These are phyloP conservation scores for Thelonectria blattea DNA, from an alignment of 2,329 filamentous ascomycete genomes.

Conservation along the genomic window DNA sequence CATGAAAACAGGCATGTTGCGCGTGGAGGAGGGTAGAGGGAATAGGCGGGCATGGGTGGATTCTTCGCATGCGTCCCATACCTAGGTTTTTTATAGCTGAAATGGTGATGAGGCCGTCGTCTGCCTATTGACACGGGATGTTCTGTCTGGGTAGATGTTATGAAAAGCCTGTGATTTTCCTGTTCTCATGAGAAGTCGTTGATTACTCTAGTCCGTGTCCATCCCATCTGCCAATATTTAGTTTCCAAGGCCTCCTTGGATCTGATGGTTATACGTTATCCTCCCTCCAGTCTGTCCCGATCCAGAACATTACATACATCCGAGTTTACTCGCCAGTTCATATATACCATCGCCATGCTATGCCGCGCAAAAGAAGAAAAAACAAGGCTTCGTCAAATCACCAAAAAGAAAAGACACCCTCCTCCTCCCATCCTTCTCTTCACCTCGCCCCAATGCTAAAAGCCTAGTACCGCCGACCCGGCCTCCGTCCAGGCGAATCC, in stretches of 20 bases:
- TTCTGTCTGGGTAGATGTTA: background rate
- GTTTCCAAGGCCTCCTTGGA: background rate
- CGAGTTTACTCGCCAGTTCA: background rate
- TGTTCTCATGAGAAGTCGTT: background rate
- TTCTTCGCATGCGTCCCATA: background rate
- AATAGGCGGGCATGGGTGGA: background rate
- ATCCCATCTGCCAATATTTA: background rate
- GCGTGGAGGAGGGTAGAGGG: conserved; percentile 6
- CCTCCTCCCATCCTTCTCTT: too few species aligned
- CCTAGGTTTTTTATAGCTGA: conserved; percentile 16
- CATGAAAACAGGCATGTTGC: conserved; percentile 31
- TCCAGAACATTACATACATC: background rate
- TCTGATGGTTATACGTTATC: background rate
- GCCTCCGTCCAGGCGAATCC: conserved; percentile 32
- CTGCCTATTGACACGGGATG: conserved; percentile 21
- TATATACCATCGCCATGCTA: background rate
- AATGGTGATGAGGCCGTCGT: conserved; percentile 16
- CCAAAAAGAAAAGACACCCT: background rate
- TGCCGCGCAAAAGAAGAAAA: background rate
- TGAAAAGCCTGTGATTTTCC: background rate
- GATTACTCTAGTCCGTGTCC: background rate
- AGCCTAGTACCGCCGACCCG: conserved; percentile 29
- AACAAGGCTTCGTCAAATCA: background rate
- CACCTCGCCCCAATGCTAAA: background rate
- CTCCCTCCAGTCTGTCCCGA: background rate